Evolutionary conservation across 2,329 filamentous ascomycete genomes (phyloP), one percentile per base, ranked within the genome.

Genomic region (Ascochyta fabae): DNA sequence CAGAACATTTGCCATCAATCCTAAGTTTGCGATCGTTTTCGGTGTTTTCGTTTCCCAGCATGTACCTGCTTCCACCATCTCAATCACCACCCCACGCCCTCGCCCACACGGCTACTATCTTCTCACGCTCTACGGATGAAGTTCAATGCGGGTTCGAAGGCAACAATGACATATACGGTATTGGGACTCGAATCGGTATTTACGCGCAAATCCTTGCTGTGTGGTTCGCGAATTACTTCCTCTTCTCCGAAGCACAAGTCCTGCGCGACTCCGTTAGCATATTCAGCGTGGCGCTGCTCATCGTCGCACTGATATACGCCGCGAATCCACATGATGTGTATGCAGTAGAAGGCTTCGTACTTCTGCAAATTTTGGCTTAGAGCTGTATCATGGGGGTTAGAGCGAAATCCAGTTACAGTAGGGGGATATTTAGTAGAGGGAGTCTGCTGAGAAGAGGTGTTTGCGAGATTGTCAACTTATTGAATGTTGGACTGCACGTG

Each of bases 91-190:
- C 15, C n/a, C 31, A 24, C 23, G 23, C 43, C 24, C 33, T 27
- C 23, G n/a, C n/a, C 31, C 33, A 26, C 13, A 9, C 31, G 24
- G 9, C 31, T 8, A 19, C 16, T 16, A 38, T 16, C 15, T 7
- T 29, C 15, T 23, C 43, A 35, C 33, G 33, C 23, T 36, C 43
- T 8, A 29, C 33, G 9, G n/a, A 23, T 16, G 31, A 31, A 22
- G 12, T 31, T 13, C 36, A 54, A 48, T 61, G 59, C 31, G 52
- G 53, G 62, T 85, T 81, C 3, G 79, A 78, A 3, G 86, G 84
- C 72, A 87, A 79, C 59, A 65, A 70, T 10, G 69, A 72, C 35
- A 58, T 70, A 45, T 70, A 64, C 36, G 70, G 69, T 22, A 54
- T 62, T n/a, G 67, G 67, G 1, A 70, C 71, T 26, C 65, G 69